Conservation (phyloP, 2,329 filamentous ascomycete genomes). For the Fusarium agapanthi region DNA sequence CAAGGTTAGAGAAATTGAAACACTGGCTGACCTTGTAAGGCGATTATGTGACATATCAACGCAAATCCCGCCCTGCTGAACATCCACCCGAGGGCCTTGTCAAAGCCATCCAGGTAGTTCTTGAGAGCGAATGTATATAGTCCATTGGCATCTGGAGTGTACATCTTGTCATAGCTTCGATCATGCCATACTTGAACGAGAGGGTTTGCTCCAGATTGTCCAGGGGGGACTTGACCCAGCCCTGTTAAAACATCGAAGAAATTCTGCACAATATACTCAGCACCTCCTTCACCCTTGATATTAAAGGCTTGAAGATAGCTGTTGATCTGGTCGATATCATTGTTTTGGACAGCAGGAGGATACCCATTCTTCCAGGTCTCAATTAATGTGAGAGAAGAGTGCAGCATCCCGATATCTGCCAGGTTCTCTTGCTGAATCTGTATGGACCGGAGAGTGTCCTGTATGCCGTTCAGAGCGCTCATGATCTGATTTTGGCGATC, state of each 20-base stretch:
- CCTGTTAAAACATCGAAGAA: neutral
- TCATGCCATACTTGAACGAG: neutral
- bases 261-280: neutral
- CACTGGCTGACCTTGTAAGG: rapidly evolving
- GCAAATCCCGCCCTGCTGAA: rapidly evolving
- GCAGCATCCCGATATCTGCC: neutral
- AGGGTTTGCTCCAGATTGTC: neutral
- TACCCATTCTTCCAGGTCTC: neutral
- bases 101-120: neutral
- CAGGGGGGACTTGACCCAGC: rapidly evolving
- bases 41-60: neutral
- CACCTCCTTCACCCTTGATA: rapidly evolving
- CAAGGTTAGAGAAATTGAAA: neutral
- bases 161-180: neutral
- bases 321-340: rapidly evolving
- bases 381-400: neutral
- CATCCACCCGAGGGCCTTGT: neutral
- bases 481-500: neutral
- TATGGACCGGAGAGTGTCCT: rapidly evolving
- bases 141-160: rapidly evolving
- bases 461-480: neutral
- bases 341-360: rapidly evolving
- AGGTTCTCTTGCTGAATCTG: neutral
- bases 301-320: neutral
- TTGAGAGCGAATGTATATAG: rapidly evolving